Base-by-base conservation (phyloP, 2,329 filamentous ascomycete species). In the Colletotrichum costaricense region DNA sequence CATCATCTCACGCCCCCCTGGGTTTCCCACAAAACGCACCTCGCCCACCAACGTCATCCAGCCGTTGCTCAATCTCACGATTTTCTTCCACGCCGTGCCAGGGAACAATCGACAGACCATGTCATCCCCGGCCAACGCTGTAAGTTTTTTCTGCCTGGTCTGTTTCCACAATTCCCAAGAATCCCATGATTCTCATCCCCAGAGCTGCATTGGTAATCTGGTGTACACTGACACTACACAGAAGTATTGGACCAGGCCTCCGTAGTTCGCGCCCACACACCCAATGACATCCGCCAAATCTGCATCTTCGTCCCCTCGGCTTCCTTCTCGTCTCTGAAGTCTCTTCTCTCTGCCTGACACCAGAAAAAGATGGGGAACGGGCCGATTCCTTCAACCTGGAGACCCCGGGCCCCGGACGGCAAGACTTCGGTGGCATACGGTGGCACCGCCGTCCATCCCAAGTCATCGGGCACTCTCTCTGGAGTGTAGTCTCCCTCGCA, bases 341-440 rank as follows among this genome's bases (percentile, higher is more conserved):
- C 35, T 63, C 67, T 42, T 58, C 16, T 8, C 24, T 33, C 11
- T 52, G 30, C n/a, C 22, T 24, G 49, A 60, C 33, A 52, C 67
- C 49, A 33, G 33, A 54, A 49, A 46, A 58, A 30, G 49, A 71
- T 73, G 67, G 67, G 60, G 67, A 73, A 57, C 71, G 71, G 67
- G 7, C 71, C 67, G 71, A 73, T 70, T 70, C 30, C 71, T 59
- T 64, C 54, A n/a, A 54, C 71, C 60, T 73, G 71, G 60, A 73
- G 67, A 73, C 60, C 60, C 71, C 71, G 62, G 60, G 63, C 24
- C 71, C 71, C 60, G 55, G 56, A 57, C 62, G 71, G 71, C 60
- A 56, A 42, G 62, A 73, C 67, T 49, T 73, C 71, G 71, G 71
- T 73, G 66, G 33, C 56, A 55, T 59, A 62, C 60, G 12, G 42